Evolutionary conservation across 169 alveolate genomes (phyloP), one percentile per base, ranked within the genome.

Genomic region (Cyclospora cayetanensis): DNA sequence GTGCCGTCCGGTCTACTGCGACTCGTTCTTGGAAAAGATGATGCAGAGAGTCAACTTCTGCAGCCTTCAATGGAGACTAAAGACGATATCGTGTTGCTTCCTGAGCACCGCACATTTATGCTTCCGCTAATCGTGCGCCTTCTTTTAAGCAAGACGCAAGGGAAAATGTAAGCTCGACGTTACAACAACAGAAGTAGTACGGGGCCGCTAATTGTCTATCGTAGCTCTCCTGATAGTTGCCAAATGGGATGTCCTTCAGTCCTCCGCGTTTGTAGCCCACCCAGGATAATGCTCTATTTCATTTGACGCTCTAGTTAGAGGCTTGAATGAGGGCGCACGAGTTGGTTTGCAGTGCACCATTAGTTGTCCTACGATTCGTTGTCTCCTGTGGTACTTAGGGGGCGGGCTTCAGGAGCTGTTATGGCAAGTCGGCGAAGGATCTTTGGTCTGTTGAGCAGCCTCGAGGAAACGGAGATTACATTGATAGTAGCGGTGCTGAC

Each of bases 111-210:
- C 27, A 37, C 70, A 20, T 77, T 77, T 29, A 77, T 77, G 66
- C 72, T 77, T 53, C 88, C 88, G 11, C 88, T 77, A 15, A 77
- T 77, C 46, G 72, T 77, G 22, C 88, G 88, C 50, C 50, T 77
- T n/a, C 88, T 77, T 43, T 27, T 77, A 43, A 77, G 72, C 88
- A 77, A 77, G 72, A 77, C 68, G 29, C 88, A 77, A 77, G 43
- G 27, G 37, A 77, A 46, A 29, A 42, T 77, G 88, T 77, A 66
- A 66, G 88, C 31, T n/a, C n/a, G n/a, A n/a, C n/a, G n/a, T n/a
- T n/a, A n/a, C n/a, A n/a, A n/a, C n/a, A n/a, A n/a, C n/a, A n/a
- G n/a, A n/a, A n/a, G n/a, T n/a, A n/a, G n/a, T n/a, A n/a, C n/a
- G n/a, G n/a, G n/a, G n/a, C n/a, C n/a, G n/a, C n/a, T n/a, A n/a